Evolutionary conservation across 1,139 yeast genomes (phyloP).

Genomic region (Suzukiozyma palmioleophila): DNA sequence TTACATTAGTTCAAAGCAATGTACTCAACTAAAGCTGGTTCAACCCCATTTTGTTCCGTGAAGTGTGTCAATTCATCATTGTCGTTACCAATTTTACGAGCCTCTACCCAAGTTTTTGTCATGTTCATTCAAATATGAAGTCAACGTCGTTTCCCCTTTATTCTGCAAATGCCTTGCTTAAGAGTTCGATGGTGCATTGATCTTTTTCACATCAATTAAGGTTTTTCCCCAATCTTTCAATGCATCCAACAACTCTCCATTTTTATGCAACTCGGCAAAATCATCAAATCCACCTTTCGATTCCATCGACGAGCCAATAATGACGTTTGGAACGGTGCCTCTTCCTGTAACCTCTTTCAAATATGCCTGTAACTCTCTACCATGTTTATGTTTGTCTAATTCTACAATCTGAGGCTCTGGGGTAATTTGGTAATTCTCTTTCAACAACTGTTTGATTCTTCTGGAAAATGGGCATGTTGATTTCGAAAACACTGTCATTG

Average conservation of each 20-base stretch:
- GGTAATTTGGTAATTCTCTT: slow-evolving; percentile 58
- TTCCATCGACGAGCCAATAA: slow-evolving; percentile 48
- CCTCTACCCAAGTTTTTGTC: too few relatives aligned
- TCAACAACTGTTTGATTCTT: slow-evolving; percentile 61
- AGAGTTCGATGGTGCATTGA: slow-evolving; percentile 52
- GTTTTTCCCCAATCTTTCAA: slow-evolving; percentile 65
- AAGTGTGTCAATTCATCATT: too few relatives aligned
- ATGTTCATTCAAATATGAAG: too few relatives aligned
- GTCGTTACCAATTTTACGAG: too few relatives aligned
- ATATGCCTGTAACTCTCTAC: slow-evolving; percentile 56
- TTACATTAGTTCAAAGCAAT: slow-evolving; percentile 12
- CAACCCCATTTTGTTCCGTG: too few relatives aligned
- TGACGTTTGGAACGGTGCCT: slow-evolving; percentile 67
- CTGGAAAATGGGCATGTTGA: slow-evolving; percentile 73
- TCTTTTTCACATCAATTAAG: slow-evolving; percentile 47
- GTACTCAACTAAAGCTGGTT: too few relatives aligned
- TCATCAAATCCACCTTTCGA: slow-evolving; percentile 83
- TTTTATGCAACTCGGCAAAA: slow-evolving; percentile 55
- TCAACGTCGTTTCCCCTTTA: too few relatives aligned
- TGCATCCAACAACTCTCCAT: slow-evolving; percentile 45
- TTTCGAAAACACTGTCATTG: slow-evolving; percentile 70
- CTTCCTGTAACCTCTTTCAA: slow-evolving; percentile 56
- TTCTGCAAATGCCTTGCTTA: slow-evolving; percentile 8
- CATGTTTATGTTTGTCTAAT: slow-evolving; percentile 72
- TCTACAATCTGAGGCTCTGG: slow-evolving; percentile 78